Conservation (phyloP, 805 yeast genomes). For the Zygoascus tannicola region DNA sequence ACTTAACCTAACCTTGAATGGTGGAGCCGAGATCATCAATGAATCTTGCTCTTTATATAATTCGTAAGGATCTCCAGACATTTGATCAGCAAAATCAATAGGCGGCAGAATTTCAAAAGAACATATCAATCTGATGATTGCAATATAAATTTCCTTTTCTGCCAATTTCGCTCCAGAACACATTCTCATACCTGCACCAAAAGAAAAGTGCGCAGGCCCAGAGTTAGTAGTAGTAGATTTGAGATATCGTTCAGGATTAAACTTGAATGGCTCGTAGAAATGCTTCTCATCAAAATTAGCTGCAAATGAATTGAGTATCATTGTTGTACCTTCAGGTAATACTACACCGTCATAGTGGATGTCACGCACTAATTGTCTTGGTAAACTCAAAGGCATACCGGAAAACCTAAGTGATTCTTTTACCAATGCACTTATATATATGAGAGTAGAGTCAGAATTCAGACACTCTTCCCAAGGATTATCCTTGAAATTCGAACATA, state of each 20-base stretch:
- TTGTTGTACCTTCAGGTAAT: conserved; percentile 49
- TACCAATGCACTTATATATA: conserved; percentile 47
- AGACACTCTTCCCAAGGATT: conserved; percentile 23
- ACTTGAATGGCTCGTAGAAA: conserved; percentile 20
- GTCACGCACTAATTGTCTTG: conserved; percentile 48
- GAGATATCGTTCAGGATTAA: conserved; percentile 26
- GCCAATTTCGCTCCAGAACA: conserved; percentile 65
- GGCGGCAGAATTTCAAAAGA: conserved; percentile 46
- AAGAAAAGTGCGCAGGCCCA: conserved; percentile 37
- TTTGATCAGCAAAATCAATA: conserved; percentile 20
- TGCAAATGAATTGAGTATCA: conserved; percentile 60
- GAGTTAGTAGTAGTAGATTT: conserved; percentile 3
- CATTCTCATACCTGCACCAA: conserved; percentile 63
- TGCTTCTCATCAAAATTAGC: conserved; percentile 52
- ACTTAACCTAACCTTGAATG: conserved; percentile 30
- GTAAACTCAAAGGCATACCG: conserved; percentile 59
- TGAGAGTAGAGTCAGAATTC: conserved; percentile 33
- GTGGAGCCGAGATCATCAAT: conserved; percentile 53
- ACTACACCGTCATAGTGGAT: conserved; percentile 31
- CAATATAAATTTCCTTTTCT: conserved; percentile 51
- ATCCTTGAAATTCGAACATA: conserved; percentile 28
- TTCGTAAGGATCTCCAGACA: conserved; percentile 44
- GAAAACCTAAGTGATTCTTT: conserved; percentile 57
- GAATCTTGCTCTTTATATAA: conserved; percentile 46
- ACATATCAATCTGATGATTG: conserved; percentile 44